These are phyloP conservation scores for Porphyridium purpureum DNA, from an alignment of 23 red algal genomes.

Conservation along the genomic window DNA sequence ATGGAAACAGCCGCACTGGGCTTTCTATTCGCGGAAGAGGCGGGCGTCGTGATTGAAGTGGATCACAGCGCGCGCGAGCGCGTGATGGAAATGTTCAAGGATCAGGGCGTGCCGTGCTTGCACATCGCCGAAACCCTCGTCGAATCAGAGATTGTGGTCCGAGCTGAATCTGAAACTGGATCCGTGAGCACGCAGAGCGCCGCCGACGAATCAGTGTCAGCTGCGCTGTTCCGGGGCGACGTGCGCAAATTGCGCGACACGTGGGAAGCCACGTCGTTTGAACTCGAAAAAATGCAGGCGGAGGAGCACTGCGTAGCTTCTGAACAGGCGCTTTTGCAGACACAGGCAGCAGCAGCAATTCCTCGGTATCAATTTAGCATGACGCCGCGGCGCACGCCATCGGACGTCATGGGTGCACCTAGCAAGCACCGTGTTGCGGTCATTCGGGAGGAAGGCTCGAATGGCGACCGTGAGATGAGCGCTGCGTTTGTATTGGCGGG, in stretches of 20 bases:
- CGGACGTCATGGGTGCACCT: neutral
- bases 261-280: conserved; percentile 86
- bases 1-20: neutral
- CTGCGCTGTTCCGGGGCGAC: no score
- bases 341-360: conserved; percentile 8
- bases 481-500: conserved; percentile 89
- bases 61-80: neutral
- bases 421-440: conserved; percentile 51
- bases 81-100: conserved; percentile 8
- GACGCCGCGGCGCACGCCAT: conserved; percentile 17
- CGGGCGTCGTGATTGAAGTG: conserved; percentile 76
- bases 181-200: no score
- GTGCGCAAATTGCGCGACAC: conserved; percentile 40
- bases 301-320: conserved; percentile 26
- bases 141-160: conserved; percentile 9
- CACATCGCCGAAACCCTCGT: conserved; percentile 19
- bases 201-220: neutral
- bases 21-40: conserved; percentile 64
- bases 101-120: conserved; percentile 14
- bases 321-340: conserved; percentile 12
- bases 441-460: conserved; percentile 93
- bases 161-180: conserved; percentile 2
- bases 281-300: conserved; percentile 76
- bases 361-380: conserved; percentile 26
- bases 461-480: conserved; percentile 91